phyloP scores from a whole-genome alignment of 139 green algal genomes.

The Chlorella sp. region DNA sequence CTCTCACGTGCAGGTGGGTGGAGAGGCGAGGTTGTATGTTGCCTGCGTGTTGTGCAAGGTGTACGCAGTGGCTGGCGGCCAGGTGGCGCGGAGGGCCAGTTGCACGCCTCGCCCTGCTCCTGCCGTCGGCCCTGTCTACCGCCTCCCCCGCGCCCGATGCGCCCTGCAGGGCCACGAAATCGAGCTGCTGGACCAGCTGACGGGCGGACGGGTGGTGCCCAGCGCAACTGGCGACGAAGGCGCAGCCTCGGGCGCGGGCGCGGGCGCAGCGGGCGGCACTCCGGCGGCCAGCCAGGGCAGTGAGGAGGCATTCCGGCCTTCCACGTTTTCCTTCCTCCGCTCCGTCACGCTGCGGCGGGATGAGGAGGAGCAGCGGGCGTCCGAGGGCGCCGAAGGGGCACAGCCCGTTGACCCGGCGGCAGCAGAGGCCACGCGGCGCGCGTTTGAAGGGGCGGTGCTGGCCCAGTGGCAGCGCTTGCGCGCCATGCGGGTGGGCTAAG shows the following conservation, averaged over 20 bases:
- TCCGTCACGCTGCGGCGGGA: conserved; percentile 15
- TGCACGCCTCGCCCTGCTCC: no score
- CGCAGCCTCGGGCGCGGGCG: conserved; percentile 28
- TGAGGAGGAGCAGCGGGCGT: not conserved
- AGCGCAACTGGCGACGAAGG: no score
- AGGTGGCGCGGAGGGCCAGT: no score
- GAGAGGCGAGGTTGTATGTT: no score
- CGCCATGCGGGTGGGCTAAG: conserved; percentile 18
- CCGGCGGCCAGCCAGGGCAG: not conserved
- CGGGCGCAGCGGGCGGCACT: not conserved
- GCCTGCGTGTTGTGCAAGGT: no score
- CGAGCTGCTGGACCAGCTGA: conserved; percentile 49
- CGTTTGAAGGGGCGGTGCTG: conserved; percentile 31
- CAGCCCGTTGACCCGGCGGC: conserved; percentile 4
- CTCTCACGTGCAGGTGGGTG: conserved; percentile 20
- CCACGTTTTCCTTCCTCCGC: conserved; percentile 48
- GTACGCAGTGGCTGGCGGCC: no score
- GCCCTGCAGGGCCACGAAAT: conserved; percentile 35
- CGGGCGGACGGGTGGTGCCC: no score
- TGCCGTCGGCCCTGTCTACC: no score
- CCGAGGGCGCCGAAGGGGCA: conserved; percentile 10
- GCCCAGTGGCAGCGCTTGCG: conserved; percentile 45
- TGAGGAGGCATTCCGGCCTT: conserved; percentile 17
- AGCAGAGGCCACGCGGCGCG: conserved; percentile 24
- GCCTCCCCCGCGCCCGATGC: no score